Percentiles rank a stretch among this genome's conserved stretches.
These are phyloP conservation scores for Globisporangium apiculatum DNA, from an alignment of 352 stramenopile species.

Conservation along the genomic window DNA sequence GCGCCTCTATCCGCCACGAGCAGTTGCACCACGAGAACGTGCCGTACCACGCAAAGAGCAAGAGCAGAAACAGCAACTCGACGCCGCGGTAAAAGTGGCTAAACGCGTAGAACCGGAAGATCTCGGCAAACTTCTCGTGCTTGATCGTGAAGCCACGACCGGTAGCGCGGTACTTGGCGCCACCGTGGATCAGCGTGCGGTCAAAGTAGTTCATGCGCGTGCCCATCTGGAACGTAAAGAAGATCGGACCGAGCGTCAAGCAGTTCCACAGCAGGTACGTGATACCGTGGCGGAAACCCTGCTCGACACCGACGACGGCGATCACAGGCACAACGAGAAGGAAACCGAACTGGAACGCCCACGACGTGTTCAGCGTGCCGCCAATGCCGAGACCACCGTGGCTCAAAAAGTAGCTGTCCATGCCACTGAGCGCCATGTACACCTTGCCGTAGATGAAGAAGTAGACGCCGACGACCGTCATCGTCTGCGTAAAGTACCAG, in stretches of 20 bases:
- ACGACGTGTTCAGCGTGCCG: slow-evolving; percentile 94
- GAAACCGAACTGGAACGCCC: slow-evolving; percentile 93
- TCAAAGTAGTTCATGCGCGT: slow-evolving; percentile 98
- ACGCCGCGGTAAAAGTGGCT: slow-evolving; percentile 98
- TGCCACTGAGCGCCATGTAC: slow-evolving; percentile 91
- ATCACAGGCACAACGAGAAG: slow-evolving; percentile 96
- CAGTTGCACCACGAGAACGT: slow-evolving; percentile 92
- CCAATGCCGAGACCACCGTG: slow-evolving; percentile 91
- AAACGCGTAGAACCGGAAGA: slow-evolving; percentile 97
- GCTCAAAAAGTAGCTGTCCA: slow-evolving; percentile 89
- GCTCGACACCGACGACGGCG: slow-evolving; percentile 92
- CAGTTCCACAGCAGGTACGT: slow-evolving; percentile 93
- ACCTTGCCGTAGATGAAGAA: slow-evolving; percentile 98
- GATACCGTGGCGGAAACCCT: slow-evolving; percentile 92
- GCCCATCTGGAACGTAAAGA: slow-evolving; percentile 99
- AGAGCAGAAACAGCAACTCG: slow-evolving; percentile 85
- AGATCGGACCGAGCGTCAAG: slow-evolving; percentile 95
- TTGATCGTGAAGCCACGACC: slow-evolving; percentile 98
- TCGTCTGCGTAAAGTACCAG: slow-evolving; percentile 97
- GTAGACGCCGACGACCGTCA: slow-evolving; percentile 97
- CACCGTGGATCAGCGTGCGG: slow-evolving; percentile 95
- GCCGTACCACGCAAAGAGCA: slow-evolving; percentile 87
- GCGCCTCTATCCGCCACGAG: slow-evolving; percentile 59
- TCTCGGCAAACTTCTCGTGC: slow-evolving; percentile 96
- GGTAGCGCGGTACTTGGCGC: slow-evolving; percentile 96